Evolutionary conservation across 1,284 basidiomycete species (phyloP).

Genomic region (Tilletiopsis washingtonensis): DNA sequence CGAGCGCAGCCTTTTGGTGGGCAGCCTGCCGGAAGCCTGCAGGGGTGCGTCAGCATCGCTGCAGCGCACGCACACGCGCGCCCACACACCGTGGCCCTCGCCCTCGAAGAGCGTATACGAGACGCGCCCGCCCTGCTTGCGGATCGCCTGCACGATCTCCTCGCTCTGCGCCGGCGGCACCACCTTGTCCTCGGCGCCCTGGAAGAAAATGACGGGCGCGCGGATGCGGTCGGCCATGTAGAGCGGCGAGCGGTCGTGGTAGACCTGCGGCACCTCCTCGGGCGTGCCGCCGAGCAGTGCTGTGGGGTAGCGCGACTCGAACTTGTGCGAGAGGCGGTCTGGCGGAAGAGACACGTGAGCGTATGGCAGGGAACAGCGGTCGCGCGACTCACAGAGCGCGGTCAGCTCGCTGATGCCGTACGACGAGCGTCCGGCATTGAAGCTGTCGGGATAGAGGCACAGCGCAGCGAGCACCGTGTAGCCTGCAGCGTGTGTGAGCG

Average conservation of each 20-base stretch:
- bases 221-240: constrained; percentile 54
- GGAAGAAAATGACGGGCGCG: constrained; percentile 54
- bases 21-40: constrained; percentile 13
- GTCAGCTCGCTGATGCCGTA: constrained; percentile 58
- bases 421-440: constrained; percentile 52
- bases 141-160: constrained; percentile 25
- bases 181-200: constrained; percentile 56
- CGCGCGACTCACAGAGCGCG: constrained; percentile 51
- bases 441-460: constrained; percentile 15
- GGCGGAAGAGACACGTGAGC: too few species aligned
- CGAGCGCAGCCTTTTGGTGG: constrained; percentile 7
- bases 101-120: constrained; percentile 27
- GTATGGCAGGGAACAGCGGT: too few species aligned
- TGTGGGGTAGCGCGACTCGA: constrained; percentile 55
- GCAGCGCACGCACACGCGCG: not conserved
- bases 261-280: constrained; percentile 52
- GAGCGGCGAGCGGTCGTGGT: constrained; percentile 54
- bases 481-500: constrained; percentile 2
- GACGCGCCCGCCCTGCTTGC: constrained; percentile 10
- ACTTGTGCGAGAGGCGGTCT: constrained; percentile 67
- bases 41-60: not conserved
- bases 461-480: constrained; percentile 48
- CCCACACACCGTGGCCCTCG: constrained; percentile 28
- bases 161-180: constrained; percentile 58
- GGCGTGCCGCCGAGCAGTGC: constrained; percentile 57